These are phyloP conservation scores for Flaveria sonorensis DNA, from an alignment of 129 eudicot species.

Conservation along the genomic window DNA sequence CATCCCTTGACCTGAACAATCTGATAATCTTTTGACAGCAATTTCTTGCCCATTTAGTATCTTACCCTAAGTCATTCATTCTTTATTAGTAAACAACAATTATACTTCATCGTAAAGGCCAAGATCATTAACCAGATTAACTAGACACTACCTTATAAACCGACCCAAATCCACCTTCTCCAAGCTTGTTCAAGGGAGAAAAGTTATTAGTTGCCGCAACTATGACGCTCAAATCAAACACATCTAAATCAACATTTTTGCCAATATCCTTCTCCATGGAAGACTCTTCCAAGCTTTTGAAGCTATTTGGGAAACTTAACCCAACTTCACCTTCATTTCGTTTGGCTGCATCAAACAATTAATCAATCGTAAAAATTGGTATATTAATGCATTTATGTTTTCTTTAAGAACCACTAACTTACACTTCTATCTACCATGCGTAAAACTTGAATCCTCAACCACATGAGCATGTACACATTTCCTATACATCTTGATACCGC, in stretches of 20 bases:
- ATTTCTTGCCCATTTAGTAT: no score
- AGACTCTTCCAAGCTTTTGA: constrained; percentile 20
- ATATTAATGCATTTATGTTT: not conserved
- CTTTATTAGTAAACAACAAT: not conserved
- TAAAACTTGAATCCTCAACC: no score
- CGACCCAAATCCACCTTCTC: constrained; percentile 56
- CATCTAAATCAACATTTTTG: constrained; percentile 36
- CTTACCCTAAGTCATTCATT: constrained; percentile 33
- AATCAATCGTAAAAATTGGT: no score
- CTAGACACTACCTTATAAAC: constrained; percentile 42
- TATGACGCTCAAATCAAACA: constrained; percentile 29
- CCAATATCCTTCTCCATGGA: constrained; percentile 20
- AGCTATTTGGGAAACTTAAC: not conserved
- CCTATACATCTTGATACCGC: no score
- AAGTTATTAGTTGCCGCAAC: constrained; percentile 44
- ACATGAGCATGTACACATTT: no score
- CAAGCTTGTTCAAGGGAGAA: not conserved
- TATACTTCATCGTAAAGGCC: not conserved
- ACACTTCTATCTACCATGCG: no score
- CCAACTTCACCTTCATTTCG: constrained; percentile 1
- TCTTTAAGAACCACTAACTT: not conserved
- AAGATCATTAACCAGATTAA: not conserved
- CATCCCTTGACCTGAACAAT: no score
- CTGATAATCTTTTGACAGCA: no score
- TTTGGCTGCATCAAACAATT: constrained; percentile 18